Evolutionary conservation across 1,284 basidiomycete species (phyloP).

Genomic region (Malassezia furfur): DNA sequence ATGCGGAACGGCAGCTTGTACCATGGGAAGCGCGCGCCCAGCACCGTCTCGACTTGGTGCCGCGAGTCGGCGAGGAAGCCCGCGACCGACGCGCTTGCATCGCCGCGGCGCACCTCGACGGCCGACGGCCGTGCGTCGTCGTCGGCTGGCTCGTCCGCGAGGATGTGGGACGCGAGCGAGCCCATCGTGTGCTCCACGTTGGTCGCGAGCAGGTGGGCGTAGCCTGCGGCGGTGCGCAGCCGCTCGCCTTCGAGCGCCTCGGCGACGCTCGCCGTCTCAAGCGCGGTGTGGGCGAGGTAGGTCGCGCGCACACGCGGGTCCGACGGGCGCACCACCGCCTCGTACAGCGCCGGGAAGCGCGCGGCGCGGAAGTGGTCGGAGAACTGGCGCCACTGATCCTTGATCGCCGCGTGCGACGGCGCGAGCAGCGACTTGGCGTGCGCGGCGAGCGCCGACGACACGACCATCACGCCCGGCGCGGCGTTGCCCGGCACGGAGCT

Average conservation of each 20-base stretch:
- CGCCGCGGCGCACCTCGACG: slow-evolving; percentile 14
- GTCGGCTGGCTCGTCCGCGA: neutral
- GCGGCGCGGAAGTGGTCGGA: slow-evolving; percentile 2
- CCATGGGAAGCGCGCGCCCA: slow-evolving; percentile 31
- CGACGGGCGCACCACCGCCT: neutral
- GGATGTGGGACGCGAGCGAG: slow-evolving; percentile 16
- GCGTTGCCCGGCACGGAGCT: neutral
- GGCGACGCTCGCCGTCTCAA: neutral
- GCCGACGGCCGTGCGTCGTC: slow-evolving; percentile 18
- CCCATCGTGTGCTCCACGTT: slow-evolving; percentile 18
- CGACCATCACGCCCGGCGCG: slow-evolving; percentile 3
- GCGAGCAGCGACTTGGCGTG: slow-evolving; percentile 5
- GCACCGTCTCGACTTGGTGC: slow-evolving; percentile 21
- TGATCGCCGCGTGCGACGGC: neutral
- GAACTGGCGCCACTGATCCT: slow-evolving; percentile 2
- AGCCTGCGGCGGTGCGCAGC: neutral
- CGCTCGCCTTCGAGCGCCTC: slow-evolving; percentile 7
- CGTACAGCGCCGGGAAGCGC: slow-evolving; percentile 10
- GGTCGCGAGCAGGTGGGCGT: slow-evolving; percentile 4
- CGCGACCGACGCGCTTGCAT: slow-evolving; percentile 1
- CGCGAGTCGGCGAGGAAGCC: slow-evolving; percentile 13
- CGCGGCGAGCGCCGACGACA: slow-evolving; percentile 9
- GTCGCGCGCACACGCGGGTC: neutral
- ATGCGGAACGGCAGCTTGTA: slow-evolving; percentile 39
- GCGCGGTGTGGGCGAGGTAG: slow-evolving; percentile 2